These are phyloP conservation scores for Litsea cubeba DNA, from an alignment of 164 flowering plant genomes.

Conservation along the genomic window DNA sequence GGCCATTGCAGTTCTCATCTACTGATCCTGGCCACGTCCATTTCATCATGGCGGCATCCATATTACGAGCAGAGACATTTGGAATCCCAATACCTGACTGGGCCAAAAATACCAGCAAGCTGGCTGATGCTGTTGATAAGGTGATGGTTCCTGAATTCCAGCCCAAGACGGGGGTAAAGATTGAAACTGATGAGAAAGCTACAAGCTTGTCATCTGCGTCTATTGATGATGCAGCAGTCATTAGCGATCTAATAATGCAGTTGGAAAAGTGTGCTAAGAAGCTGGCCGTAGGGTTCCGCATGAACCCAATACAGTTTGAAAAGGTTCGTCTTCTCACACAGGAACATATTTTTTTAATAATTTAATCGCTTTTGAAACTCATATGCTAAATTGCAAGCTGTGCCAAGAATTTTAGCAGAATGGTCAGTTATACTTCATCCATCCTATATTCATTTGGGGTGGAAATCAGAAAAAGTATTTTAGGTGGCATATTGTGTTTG, in stretches of 20 bases:
- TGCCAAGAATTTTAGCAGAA: too few species aligned
- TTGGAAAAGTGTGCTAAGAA: constrained; percentile 41
- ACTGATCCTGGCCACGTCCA: constrained; percentile 52
- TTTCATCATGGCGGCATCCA: constrained; percentile 64
- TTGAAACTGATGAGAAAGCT: constrained; percentile 80
- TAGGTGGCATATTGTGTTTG: too few species aligned
- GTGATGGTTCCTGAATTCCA: constrained; percentile 73
- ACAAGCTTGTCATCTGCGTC: constrained; percentile 54
- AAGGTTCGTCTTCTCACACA: constrained; percentile 38
- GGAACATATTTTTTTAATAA: neutral
- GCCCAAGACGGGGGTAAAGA: constrained; percentile 65
- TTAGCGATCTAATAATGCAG: constrained; percentile 43
- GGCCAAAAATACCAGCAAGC: constrained; percentile 42
- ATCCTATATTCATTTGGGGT: too few species aligned
- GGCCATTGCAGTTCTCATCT: constrained; percentile 53
- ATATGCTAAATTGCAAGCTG: too few species aligned
- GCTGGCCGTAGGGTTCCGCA: constrained; percentile 52
- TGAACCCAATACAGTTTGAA: constrained; percentile 86
- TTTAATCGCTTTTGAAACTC: too few species aligned
- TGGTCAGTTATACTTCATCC: too few species aligned
- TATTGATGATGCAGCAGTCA: constrained; percentile 68
- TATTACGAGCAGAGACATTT: constrained; percentile 71
- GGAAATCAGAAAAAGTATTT: too few species aligned
- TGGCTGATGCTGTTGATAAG: constrained; percentile 53
- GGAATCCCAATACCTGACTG: constrained; percentile 76